Percentiles rank a stretch among this genome's conserved stretches.
These are phyloP conservation scores for Ramaria rubella DNA, from an alignment of 768 basidiomycete species.

Conservation along the genomic window DNA sequence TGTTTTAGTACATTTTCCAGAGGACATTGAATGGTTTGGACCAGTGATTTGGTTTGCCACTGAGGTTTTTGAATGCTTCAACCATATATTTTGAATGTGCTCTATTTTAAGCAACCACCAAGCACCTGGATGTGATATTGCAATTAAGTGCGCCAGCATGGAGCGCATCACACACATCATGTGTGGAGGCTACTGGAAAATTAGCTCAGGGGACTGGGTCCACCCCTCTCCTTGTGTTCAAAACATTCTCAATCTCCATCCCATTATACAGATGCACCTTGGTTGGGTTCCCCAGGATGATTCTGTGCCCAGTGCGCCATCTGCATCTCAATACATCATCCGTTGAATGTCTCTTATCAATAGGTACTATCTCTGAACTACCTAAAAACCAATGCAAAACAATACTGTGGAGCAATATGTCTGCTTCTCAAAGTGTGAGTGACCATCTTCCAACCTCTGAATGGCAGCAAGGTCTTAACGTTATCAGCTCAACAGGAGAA, in stretches of 20 bases:
- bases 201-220: constrained; percentile 1
- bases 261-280: constrained; percentile 17
- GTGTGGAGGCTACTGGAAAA: constrained; percentile 24
- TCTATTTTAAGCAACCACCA: constrained; percentile 12
- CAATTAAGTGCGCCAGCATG: constrained; percentile 10
- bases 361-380: background rate
- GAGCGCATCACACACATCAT: constrained; percentile 22
- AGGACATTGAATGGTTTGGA: background rate
- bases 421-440: background rate
- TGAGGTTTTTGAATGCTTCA: background rate
- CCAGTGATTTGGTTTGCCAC: background rate
- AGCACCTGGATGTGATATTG: constrained; percentile 14
- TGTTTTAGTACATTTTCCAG: background rate
- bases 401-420: background rate
- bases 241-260: constrained; percentile 9
- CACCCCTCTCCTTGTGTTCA: constrained; percentile 15
- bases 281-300: constrained; percentile 14
- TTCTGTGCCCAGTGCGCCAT: background rate
- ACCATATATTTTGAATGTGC: background rate
- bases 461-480: background rate
- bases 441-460: background rate
- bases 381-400: background rate
- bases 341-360: background rate
- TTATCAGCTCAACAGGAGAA: background rate
- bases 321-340: background rate